Conservation (phyloP, 1,284 basidiomycete genomes). For the Volvariella surrecta region DNA sequence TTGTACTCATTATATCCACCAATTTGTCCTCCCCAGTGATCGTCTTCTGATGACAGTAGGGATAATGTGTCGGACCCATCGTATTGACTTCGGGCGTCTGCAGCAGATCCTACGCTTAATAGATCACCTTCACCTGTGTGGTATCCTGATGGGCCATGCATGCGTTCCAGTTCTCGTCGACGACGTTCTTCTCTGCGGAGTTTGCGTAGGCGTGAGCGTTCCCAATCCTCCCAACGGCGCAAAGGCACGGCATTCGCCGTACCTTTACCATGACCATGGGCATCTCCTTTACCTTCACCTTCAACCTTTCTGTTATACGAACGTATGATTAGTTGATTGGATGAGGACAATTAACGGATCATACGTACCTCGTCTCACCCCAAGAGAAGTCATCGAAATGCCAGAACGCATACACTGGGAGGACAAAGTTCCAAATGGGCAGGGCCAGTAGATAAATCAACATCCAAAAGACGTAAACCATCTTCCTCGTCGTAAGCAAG, state of each 20-base stretch:
- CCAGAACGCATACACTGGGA: constrained; percentile 96
- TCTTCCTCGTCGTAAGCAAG: constrained; percentile 87
- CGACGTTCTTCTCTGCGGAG: constrained; percentile 84
- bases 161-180: constrained; percentile 69
- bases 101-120: constrained; percentile 32
- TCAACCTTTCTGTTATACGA: constrained; percentile 73
- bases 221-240: constrained; percentile 99
- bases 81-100: constrained; percentile 52
- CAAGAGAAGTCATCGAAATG: constrained; percentile 99
- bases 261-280: constrained; percentile 66
- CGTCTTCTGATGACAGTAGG: constrained; percentile 82
- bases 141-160: constrained; percentile 56
- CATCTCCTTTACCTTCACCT: constrained; percentile 74
- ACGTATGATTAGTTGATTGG: constrained; percentile 11
- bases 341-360: constrained; percentile 1
- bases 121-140: constrained; percentile 51
- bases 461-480: constrained; percentile 98
- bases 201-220: constrained; percentile 92
- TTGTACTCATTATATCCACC: constrained; percentile 86
- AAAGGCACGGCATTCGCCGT: constrained; percentile 69
- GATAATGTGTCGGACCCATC: constrained; percentile 73
- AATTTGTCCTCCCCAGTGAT: constrained; percentile 85
- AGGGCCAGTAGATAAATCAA: constrained; percentile 87
- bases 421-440: constrained; percentile 92
- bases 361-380: constrained; percentile 87